Evolutionary conservation across 208 protist species (phyloP), one percentile per base, ranked within the genome.

Genomic region (Wallacemonas rigidus): DNA sequence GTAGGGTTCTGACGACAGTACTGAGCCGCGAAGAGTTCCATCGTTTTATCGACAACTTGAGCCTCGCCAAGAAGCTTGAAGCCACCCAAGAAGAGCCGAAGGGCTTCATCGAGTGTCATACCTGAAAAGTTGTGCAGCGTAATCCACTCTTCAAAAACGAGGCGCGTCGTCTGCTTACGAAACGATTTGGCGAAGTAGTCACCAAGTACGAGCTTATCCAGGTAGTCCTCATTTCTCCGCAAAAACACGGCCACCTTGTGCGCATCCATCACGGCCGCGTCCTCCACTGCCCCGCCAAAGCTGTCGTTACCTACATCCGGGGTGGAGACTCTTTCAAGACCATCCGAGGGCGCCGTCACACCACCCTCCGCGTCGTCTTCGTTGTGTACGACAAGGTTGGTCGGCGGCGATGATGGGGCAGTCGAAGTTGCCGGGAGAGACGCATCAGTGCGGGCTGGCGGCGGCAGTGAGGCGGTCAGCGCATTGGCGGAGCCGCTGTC

Each of bases 111-210:
- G 39, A 97, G 72, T 9, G 77, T 81, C 74, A 92, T 72, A n/a
- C 73, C 80, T 9, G 72, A 57, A 71, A 97, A 97, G 60, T 93
- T 81, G 78, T 97, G 87, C 54, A 88, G 72, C 36, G 80, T 72
- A 64, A 96, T 93, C 88, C 89, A 96, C 71, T 84, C 82, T 75
- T 94, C 77, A 74, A 96, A 92, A 12, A 96, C 79, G 3, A 82
- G 65, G 8, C 80, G 78, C 6, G 68, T 78, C 48, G 64, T n/a
- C 4, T 65, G 69, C 43, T 80, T 77, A 47, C 78, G 72, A 73
- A 93, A 87, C 67, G 82, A 86, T 79, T 93, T 96, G 12, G 91
- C 82, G 77, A 96, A 96, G 81, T 88, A 96, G 35, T 93, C 86
- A 39, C 91, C 91, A 44, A 96, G 71, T 9, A 88, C 82, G 36